These are phyloP conservation scores for Cutaneotrichosporon sp. DNA, from an alignment of 1,284 basidiomycete genomes.

Conservation along the genomic window DNA sequence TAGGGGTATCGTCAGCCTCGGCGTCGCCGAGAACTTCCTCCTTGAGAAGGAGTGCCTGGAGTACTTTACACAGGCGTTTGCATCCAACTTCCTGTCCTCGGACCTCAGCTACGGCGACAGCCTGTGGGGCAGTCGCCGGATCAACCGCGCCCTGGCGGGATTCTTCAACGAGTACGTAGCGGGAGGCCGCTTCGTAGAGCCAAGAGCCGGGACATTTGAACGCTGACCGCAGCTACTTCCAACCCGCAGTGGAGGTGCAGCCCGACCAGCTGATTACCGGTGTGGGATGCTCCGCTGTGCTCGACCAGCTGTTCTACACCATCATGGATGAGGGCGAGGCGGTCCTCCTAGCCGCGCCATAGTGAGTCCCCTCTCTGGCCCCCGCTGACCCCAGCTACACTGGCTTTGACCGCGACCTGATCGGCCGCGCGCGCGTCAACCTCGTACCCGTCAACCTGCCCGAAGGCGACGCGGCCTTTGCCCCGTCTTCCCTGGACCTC, in stretches of 20 bases:
- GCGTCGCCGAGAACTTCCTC: conserved; percentile 50
- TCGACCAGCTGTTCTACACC: conserved; percentile 49
- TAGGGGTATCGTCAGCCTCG: conserved; percentile 48
- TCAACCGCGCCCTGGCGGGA: conserved; percentile 35
- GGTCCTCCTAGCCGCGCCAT: conserved; percentile 44
- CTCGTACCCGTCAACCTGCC: conserved; percentile 41
- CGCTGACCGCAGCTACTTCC: conserved; percentile 26
- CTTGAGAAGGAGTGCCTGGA: conserved; percentile 44
- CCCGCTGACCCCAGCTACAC: conserved; percentile 34
- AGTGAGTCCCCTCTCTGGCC: conserved; percentile 22
- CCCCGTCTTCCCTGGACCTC: conserved; percentile 23
- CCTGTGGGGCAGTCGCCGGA: conserved; percentile 43
- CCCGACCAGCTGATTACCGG: conserved; percentile 43
- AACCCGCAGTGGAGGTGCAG: conserved; percentile 29
- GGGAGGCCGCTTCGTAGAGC: no score
- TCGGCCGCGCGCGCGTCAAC: conserved; percentile 33
- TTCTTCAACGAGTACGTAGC: conserved; percentile 38
- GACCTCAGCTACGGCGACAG: conserved; percentile 45
- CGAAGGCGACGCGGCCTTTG: conserved; percentile 30
- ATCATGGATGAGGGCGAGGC: conserved; percentile 49
- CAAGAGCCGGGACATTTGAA: no score
- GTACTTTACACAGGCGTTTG: conserved; percentile 40
- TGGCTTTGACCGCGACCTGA: conserved; percentile 44
- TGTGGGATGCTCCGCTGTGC: conserved; percentile 42
- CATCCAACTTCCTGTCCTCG: conserved; percentile 26